A percentile compares a stretch with the other conserved stretches of the same genome.
Conservation (phyloP, 176 grass and related monocot genomes). For the Juncus inflexus region DNA sequence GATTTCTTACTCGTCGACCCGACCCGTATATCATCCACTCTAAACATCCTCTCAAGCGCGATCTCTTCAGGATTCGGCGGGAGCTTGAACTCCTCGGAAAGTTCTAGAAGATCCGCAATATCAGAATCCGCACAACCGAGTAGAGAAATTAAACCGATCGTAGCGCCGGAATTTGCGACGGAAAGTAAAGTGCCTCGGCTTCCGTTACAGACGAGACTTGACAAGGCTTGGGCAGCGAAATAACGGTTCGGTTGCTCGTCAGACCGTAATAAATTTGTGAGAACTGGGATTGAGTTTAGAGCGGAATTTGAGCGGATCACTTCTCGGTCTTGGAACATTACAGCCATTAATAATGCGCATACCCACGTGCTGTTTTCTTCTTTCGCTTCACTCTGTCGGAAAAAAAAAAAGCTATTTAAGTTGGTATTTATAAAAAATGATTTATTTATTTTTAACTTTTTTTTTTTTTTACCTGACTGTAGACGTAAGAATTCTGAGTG, state of each 20-base stretch:
- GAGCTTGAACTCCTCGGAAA: conserved; percentile 92
- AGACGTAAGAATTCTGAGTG: conserved; percentile 81
- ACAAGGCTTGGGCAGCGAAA: conserved; percentile 93
- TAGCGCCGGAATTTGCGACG: conserved; percentile 95
- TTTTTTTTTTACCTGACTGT: conserved; percentile 23
- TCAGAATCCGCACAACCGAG: conserved; percentile 94
- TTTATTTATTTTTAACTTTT: not conserved
- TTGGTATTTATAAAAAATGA: not conserved
- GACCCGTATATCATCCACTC: conserved; percentile 95
- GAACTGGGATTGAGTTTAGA: conserved; percentile 79
- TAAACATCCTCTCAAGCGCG: conserved; percentile 83
- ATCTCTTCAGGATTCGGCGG: conserved; percentile 81
- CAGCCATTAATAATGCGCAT: conserved; percentile 79
- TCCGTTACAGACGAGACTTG: conserved; percentile 86
- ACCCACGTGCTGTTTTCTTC: conserved; percentile 96
- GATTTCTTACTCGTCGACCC: conserved; percentile 86
- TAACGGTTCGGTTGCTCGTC: conserved; percentile 90
- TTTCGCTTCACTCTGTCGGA: conserved; percentile 64
- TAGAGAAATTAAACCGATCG: conserved; percentile 83
- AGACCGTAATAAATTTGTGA: conserved; percentile 87
- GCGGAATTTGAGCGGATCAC: conserved; percentile 70
- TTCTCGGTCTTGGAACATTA: conserved; percentile 95
- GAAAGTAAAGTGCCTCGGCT: conserved; percentile 94
- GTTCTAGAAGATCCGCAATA: conserved; percentile 88
- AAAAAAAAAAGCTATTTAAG: conserved; percentile 8